Evolutionary conservation across 257 asterid species (phyloP), one percentile per base, ranked within the genome.

Genomic region (Gentiana macrophylla): DNA sequence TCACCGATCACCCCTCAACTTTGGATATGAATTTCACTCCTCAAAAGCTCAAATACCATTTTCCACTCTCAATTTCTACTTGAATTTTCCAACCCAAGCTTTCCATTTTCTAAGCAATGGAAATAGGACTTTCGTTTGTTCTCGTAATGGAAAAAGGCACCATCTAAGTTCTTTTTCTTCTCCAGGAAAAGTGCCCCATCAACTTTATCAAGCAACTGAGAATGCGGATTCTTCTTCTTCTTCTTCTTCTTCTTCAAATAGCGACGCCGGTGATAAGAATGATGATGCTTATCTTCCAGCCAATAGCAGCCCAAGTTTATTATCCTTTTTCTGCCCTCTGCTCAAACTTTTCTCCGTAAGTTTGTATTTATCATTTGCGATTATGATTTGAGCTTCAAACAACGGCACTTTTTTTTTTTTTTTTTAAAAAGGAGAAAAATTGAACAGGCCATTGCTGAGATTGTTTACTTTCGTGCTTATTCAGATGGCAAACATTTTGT

Each of bases 291-390:
- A 36, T 49, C 60, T 24, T 35, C 63, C 58, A 37, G 37, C 36
- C 64, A 69, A 67, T 49, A 50, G 64, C 71, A 59, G 70, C 71
- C 44, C 78, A 70, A 83, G 87, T 63, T 69, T 83, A 15, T 63
- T 86, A 67, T 79, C 95, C 35, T 37, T 81, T 45, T 87, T 86
- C 44, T 86, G 94, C 75, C 95, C 95, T n/a, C 67, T 86, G 79
- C 94, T 86, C 56, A 83, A 80, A 64, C 70, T 83, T 72, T 83
- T 83, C 70, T 79, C 90, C 15, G 95, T 86, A 62, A 73, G 80
- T 74, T 35, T 32, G 24, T 24, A 41, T 41, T 45, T 32, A 15
- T 52, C n/a, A 8, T 33, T 5, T 33, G 46, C 46, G 9, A 41
- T 6, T 41, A 2, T 41, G 5, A 41, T 5, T 5, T 1, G 46